phyloP scores from a whole-genome alignment of 805 yeast species.

The Wickerhamiella qilinensis region DNA sequence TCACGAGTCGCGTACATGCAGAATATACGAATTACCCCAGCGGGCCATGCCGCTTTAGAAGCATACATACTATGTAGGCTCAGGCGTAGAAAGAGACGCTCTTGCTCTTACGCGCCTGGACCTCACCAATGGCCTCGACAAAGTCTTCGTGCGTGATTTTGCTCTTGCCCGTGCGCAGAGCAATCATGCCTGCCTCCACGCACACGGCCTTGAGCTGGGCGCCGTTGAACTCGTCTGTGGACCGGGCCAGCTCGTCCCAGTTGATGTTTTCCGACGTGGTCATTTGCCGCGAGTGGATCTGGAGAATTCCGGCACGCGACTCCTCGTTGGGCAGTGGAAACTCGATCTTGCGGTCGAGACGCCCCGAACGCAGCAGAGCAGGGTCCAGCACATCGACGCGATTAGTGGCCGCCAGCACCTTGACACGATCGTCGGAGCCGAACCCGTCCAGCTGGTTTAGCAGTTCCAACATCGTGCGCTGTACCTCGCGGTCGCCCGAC shows the following conservation, averaged over 20 bases:
- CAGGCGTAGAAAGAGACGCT: conserved; percentile 92
- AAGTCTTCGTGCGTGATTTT: conserved; percentile 92
- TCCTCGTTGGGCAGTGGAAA: conserved; percentile 97
- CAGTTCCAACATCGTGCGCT: conserved; percentile 96
- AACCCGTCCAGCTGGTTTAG: conserved; percentile 96
- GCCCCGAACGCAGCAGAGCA: conserved; percentile 93
- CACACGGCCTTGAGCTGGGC: conserved; percentile 98
- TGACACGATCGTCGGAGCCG: conserved; percentile 92
- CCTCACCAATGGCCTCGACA: conserved; percentile 96
- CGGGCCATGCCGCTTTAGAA: too few relatives aligned
- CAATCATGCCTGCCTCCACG: conserved; percentile 99
- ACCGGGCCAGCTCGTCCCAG: conserved; percentile 96
- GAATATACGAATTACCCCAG: too few relatives aligned
- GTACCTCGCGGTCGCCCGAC: conserved; percentile 96
- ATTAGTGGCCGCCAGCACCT: conserved; percentile 95
- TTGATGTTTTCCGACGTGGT: conserved; percentile 74
- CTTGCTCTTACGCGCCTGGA: conserved; percentile 92
- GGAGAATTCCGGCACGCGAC: conserved; percentile 89
- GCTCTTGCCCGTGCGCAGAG: conserved; percentile 84
- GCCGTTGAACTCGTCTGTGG: conserved; percentile 97
- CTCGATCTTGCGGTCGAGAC: conserved; percentile 94
- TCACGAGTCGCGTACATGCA: too few relatives aligned
- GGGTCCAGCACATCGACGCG: conserved; percentile 97
- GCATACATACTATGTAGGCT: too few relatives aligned
- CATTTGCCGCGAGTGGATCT: conserved; percentile 95